phyloP scores from a whole-genome alignment of 345 rosid genomes.

The Camelina neglecta region DNA sequence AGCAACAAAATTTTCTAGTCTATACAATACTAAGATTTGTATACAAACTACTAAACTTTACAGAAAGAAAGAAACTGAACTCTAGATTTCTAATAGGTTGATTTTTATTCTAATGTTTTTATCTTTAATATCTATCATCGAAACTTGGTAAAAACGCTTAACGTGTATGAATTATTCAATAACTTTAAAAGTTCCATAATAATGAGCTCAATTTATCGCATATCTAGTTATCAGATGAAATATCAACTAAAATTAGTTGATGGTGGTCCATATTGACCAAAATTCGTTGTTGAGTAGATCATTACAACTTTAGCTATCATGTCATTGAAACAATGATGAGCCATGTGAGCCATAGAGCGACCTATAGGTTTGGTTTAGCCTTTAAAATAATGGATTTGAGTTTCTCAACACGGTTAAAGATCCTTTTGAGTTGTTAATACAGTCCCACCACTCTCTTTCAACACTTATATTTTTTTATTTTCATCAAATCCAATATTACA shows the following conservation, averaged over 20 bases:
- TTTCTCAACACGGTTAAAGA: slow-evolving; percentile 29
- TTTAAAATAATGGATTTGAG: slow-evolving; percentile 37
- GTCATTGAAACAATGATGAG: slow-evolving; percentile 44
- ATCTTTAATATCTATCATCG: background rate
- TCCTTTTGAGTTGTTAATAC: slow-evolving; percentile 43
- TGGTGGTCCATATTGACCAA: slow-evolving; percentile 39
- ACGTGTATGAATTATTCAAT: background rate
- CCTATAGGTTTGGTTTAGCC: slow-evolving; percentile 29
- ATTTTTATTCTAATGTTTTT: too few relatives aligned
- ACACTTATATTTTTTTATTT: background rate
- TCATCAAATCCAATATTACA: background rate
- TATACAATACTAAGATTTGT: too few relatives aligned
- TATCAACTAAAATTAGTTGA: slow-evolving; percentile 14
- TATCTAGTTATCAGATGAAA: slow-evolving; percentile 2
- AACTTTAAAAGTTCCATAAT: background rate
- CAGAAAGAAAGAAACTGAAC: background rate
- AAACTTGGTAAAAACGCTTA: background rate
- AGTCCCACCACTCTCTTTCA: slow-evolving; percentile 34
- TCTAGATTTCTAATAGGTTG: background rate
- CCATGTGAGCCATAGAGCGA: slow-evolving; percentile 42
- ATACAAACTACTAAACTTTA: too few relatives aligned
- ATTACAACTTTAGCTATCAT: slow-evolving; percentile 44
- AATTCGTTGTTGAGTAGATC: slow-evolving; percentile 46
- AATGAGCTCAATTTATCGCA: slow-evolving; percentile 28
- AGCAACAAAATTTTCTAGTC: background rate